Evolutionary conservation across 1,139 yeast species (phyloP).

Genomic region (Magnusiomyces paraingens): DNA sequence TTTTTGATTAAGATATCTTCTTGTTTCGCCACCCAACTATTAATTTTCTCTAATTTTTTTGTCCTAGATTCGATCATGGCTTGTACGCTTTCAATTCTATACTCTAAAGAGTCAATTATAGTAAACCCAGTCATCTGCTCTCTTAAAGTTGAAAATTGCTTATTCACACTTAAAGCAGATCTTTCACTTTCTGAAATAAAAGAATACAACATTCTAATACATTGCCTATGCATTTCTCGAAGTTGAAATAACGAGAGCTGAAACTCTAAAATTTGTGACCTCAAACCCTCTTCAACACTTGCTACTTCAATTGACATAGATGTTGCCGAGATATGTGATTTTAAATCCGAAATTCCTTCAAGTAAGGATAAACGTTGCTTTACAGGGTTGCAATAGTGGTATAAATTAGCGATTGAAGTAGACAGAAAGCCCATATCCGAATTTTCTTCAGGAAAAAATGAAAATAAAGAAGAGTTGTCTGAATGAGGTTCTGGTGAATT

Average conservation of each 20-base stretch:
- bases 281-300: constrained; percentile 1
- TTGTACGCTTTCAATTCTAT: background rate
- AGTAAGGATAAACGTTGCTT: background rate
- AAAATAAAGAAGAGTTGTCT: no score
- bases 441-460: no score
- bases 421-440: no score
- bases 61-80: background rate
- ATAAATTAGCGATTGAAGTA: no score
- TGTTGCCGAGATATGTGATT: background rate
- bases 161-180: background rate
- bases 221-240: background rate
- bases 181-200: background rate
- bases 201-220: background rate
- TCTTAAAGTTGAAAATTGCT: background rate
- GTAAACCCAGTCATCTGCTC: constrained; percentile 5
- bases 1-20: constrained; percentile 1
- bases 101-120: background rate
- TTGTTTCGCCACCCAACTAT: constrained; percentile 1
- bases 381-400: no score
- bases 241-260: background rate
- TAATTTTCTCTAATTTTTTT: background rate
- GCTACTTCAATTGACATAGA: background rate
- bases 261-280: background rate
- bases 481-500: no score
- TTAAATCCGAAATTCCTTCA: background rate